Base-by-base conservation (phyloP, 2,329 filamentous ascomycete genomes). In the Cryphonectria naterciae region DNA sequence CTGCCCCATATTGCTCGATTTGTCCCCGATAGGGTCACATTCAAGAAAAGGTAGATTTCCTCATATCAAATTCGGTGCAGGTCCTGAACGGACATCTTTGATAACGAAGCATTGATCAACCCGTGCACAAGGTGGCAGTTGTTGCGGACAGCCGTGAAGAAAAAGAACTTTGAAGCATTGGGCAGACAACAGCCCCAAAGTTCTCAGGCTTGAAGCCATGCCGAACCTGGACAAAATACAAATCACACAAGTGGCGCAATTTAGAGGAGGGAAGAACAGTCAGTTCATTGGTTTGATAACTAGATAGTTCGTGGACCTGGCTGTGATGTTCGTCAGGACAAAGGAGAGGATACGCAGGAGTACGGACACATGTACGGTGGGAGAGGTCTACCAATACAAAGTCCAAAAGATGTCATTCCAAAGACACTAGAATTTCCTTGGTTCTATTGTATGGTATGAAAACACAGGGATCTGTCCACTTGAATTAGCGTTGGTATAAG, bases 1-100 rank as follows among this genome's bases (percentile, higher is more conserved):
- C 22, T 35, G 35, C 43, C 32, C 28, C 67, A 68, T 68, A 6
- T 54, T 68, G 58, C 13, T n/a, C 32, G 17, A 11, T n/a, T 19
- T 39, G 8, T 37, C 17, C 32, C 11, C 4, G 17, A 5, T 32
- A 22, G 19, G 19, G 10, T 39, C 17, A 35, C 35, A 1, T 61
- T n/a, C 32, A 37, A 22, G 35, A 39, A 61, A 2, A 35, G n/a
- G 22, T 22, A 17, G 10, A 6, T 17, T 22, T 37, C 19, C 58
- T 61, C 32, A 25, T 10, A n/a, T n/a, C 8, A 61, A 35, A 3
- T 35, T 8, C 28, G 28, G 35, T 35, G 7, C 17, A 17, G 54
- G 25, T 58, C 54, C 7, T 15, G 15, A 17, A 17, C 7, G 2
- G 15, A 58, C 13, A 28, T 35, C 15, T 32, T 35, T 17, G 13